Base-by-base conservation (phyloP, 2,329 filamentous ascomycete genomes). In the Monosporascus cannonballus region DNA sequence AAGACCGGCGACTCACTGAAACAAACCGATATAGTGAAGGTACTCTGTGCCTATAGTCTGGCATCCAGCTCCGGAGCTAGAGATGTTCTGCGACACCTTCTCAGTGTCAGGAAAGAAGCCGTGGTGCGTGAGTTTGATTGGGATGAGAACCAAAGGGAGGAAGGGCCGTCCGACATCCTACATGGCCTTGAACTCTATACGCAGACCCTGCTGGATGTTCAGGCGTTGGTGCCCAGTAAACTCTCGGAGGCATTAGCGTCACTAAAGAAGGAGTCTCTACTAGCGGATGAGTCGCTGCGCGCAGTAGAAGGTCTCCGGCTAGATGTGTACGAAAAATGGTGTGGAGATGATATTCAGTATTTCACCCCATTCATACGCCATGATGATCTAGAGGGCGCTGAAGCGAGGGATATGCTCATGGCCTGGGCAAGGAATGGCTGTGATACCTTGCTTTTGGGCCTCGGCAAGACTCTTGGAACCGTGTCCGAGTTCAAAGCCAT, bases 291-390 rank as follows among this genome's bases (percentile, higher is more conserved):
- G 1, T 77, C 84, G 1, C 73, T 96, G 18, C 78, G 79, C 51
- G 71, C 73, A 1, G 69, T 94, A 1, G 83, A 89, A 58, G 86
- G 86, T 17, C 72, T 96, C 14, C 82, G 88, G 37, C 73, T 96
- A 25, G 90, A 96, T 64, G 72, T 94, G 9, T 84, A 90, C 62
- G 83, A 86, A 57, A 79, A 79, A 20, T 96, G 91, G 88, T 88
- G 94, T 56, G 80, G 87, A 18, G 84, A 91, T 7, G 90, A 95
- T 55, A 88, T 96, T 42, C 83, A 82, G 47, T 87, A 87, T 58
- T 96, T 95, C 65, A 93, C 85, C 1, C 92, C 92, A 0, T 96
- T 90, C 73, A 88, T 95, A 37, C 84, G 89, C 30, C 85, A 95
- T 61, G 89, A 92, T 59, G 88, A 94, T 59, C 69, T 89, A 4